Evolutionary conservation across 2,329 filamentous ascomycete species (phyloP).

Genomic region (Bisporella sp.): DNA sequence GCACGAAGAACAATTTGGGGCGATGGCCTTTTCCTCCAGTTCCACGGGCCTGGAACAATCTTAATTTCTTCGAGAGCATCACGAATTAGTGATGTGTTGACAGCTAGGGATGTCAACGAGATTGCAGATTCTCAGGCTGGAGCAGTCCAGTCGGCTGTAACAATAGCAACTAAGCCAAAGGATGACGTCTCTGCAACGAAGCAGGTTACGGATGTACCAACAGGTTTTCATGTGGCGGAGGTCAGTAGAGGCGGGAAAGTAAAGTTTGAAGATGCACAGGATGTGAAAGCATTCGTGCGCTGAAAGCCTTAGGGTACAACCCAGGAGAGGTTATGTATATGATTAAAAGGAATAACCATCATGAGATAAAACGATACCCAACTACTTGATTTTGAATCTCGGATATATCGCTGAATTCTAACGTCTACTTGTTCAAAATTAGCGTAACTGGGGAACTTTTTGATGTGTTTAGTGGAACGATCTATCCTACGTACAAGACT

Average conservation of each 20-base stretch:
- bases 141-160: slow-evolving; percentile 52
- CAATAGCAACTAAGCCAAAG: slow-evolving; percentile 35
- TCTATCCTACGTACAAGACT: too few species aligned
- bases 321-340: too few species aligned
- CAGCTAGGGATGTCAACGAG: slow-evolving; percentile 76
- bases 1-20: slow-evolving; percentile 83
- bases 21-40: slow-evolving; percentile 85
- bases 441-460: too few species aligned
- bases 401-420: too few species aligned
- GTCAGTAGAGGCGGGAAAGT: slow-evolving; percentile 58
- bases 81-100: slow-evolving; percentile 70
- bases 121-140: slow-evolving; percentile 79
- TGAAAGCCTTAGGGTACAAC: not conserved
- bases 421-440: too few species aligned
- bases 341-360: too few species aligned
- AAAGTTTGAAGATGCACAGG: slow-evolving; percentile 36
- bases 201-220: slow-evolving; percentile 29
- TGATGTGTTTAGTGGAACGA: too few species aligned
- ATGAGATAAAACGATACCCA: too few species aligned
- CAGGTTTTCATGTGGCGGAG: slow-evolving; percentile 47
- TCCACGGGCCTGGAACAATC: slow-evolving; percentile 79
- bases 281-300: slow-evolving; percentile 14
- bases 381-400: too few species aligned
- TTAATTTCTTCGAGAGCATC: slow-evolving; percentile 84
- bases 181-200: slow-evolving; percentile 19